These are phyloP conservation scores for Leptosphaerulina australis DNA, from an alignment of 2,329 filamentous ascomycete genomes.

Conservation along the genomic window DNA sequence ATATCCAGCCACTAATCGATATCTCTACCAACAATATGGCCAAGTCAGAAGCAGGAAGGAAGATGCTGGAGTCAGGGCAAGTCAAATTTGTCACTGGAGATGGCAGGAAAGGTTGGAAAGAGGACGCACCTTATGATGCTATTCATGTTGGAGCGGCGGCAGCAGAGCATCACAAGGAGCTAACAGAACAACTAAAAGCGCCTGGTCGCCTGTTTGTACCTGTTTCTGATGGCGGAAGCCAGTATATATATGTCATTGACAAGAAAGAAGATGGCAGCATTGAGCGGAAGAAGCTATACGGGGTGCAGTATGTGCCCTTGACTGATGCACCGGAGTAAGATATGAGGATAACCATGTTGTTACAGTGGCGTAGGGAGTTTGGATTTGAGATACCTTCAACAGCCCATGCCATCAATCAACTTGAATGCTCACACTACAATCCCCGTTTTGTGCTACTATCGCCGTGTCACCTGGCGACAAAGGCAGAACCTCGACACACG, in stretches of 20 bases:
- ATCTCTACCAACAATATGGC: slow-evolving; percentile 50
- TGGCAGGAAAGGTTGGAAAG: slow-evolving; percentile 54
- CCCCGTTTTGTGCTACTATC: too few species aligned
- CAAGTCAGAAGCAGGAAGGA: slow-evolving; percentile 55
- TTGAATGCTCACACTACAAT: background rate
- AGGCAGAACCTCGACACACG: too few species aligned
- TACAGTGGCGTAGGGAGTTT: background rate
- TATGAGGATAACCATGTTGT: too few species aligned
- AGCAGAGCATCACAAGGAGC: slow-evolving; percentile 68
- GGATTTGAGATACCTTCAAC: slow-evolving; percentile 2
- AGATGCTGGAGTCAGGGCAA: slow-evolving; percentile 66
- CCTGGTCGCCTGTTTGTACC: slow-evolving; percentile 86
- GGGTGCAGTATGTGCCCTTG: slow-evolving; percentile 77
- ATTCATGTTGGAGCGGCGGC: slow-evolving; percentile 96
- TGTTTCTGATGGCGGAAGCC: slow-evolving; percentile 62
- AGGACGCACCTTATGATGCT: slow-evolving; percentile 74
- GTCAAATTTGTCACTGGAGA: slow-evolving; percentile 78
- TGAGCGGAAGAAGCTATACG: slow-evolving; percentile 62
- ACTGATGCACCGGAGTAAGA: slow-evolving; percentile 65
- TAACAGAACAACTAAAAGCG: slow-evolving; percentile 77
- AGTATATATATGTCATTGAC: slow-evolving; percentile 76
- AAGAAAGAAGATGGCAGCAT: slow-evolving; percentile 71
- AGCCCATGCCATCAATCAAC: slow-evolving; percentile 5
- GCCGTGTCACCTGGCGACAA: too few species aligned
- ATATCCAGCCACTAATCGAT: slow-evolving; percentile 55